These are phyloP conservation scores for Breviolum minutum DNA, from an alignment of 73 alveolate genomes.

Conservation along the genomic window DNA sequence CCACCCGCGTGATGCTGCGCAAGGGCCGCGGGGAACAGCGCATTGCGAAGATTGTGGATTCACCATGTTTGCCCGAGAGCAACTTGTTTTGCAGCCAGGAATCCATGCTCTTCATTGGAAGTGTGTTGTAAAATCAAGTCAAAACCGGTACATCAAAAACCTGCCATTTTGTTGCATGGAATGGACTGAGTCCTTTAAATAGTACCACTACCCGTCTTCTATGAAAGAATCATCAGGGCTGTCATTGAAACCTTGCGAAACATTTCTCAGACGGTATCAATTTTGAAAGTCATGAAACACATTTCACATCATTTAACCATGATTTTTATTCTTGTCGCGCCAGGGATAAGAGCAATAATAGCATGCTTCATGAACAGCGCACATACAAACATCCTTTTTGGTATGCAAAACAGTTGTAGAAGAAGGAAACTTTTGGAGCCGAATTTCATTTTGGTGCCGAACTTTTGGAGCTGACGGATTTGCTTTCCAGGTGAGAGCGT, in stretches of 20 bases:
- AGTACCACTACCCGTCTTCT: no score
- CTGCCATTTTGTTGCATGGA: no score
- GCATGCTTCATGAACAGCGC: not conserved
- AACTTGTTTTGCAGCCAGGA: not conserved
- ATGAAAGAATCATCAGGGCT: no score
- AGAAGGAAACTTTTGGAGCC: not conserved
- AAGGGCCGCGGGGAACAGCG: conserved; percentile 99
- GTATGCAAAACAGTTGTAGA: not conserved
- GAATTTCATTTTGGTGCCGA: conserved; percentile 96
- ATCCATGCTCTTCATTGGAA: no score
- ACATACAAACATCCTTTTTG: not conserved
- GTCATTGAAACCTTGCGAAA: no score
- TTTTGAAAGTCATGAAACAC: no score
- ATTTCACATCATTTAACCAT: not conserved
- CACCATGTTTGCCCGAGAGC: conserved; percentile 99
- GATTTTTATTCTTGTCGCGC: not conserved
- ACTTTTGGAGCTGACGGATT: not conserved
- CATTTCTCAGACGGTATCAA: no score
- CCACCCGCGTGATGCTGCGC: conserved; percentile 97
- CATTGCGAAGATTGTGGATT: conserved; percentile 99
- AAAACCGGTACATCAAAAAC: no score
- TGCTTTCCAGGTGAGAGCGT: conserved; percentile 45
- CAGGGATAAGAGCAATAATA: not conserved
- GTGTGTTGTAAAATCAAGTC: no score
- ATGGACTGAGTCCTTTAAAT: no score